phyloP scores from a whole-genome alignment of 2,329 filamentous ascomycete species.

The Diplodia sapinea region DNA sequence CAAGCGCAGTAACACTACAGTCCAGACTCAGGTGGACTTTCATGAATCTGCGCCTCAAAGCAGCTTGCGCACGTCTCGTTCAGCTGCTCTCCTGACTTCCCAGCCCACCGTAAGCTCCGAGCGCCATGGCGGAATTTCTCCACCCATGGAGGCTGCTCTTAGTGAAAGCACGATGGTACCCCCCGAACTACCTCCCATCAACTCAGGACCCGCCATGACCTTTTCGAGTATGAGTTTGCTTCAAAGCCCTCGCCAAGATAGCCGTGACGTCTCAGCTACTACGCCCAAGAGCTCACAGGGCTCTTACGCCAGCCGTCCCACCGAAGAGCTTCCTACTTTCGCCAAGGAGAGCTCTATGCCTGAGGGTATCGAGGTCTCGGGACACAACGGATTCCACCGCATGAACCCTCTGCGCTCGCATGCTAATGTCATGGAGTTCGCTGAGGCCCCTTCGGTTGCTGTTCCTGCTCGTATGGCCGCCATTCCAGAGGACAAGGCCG shows the following conservation, averaged over 20 bases:
- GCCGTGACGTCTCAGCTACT: not conserved
- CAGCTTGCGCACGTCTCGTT: not conserved
- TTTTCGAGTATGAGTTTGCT: not conserved
- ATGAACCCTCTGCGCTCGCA: conserved; percentile 7
- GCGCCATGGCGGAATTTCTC: not conserved
- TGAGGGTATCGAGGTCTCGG: not conserved
- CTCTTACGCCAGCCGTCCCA: not conserved
- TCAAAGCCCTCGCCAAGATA: not conserved
- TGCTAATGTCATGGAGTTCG: conserved; percentile 2
- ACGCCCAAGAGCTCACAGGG: not conserved
- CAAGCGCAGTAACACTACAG: not conserved
- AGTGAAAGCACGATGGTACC: not conserved
- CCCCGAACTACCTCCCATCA: not conserved
- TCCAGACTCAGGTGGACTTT: conserved; percentile 2
- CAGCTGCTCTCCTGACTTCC: not conserved
- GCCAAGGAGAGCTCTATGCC: not conserved
- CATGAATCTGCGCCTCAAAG: not conserved
- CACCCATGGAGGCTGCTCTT: not conserved
- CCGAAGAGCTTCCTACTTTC: conserved; percentile 6
- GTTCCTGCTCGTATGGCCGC: not conserved
- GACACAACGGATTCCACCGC: conserved; percentile 4
- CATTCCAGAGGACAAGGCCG: not conserved
- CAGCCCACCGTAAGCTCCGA: not conserved
- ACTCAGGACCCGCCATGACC: not conserved
- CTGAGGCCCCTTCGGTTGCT: not conserved